A percentile compares a stretch with the other conserved stretches of the same genome.
These are phyloP conservation scores for Penicillium sp. DNA, from an alignment of 2,329 filamentous ascomycete genomes.

Conservation along the genomic window DNA sequence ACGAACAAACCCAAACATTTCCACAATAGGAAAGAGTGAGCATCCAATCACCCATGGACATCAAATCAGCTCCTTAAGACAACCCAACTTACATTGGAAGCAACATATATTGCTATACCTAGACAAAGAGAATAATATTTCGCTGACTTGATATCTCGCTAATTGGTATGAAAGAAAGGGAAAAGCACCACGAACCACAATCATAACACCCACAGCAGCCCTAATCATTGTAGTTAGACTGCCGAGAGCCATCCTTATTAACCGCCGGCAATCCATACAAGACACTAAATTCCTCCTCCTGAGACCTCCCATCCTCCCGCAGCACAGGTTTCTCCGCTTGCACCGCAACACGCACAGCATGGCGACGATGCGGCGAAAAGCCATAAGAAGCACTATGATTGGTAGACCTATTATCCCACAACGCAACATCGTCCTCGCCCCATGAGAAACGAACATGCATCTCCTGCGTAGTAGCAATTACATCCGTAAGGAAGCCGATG, in stretches of 20 bases:
- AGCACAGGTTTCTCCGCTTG: slow-evolving; percentile 49
- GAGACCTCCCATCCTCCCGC: slow-evolving; percentile 46
- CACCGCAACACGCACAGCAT: slow-evolving; percentile 51
- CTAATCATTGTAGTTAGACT: slow-evolving; percentile 57
- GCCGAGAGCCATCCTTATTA: slow-evolving; percentile 55
- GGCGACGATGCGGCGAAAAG: slow-evolving; percentile 55
- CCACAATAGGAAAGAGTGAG: not conserved
- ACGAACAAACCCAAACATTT: not conserved
- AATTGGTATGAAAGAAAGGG: slow-evolving; percentile 5
- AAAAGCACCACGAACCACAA: not conserved
- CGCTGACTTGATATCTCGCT: slow-evolving; percentile 5
- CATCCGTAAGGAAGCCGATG: slow-evolving; percentile 51
- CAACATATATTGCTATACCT: not conserved
- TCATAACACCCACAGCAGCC: too few relatives aligned
- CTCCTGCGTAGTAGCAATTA: slow-evolving; percentile 60
- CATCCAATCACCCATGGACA: too few relatives aligned
- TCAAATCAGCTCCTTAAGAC: too few relatives aligned
- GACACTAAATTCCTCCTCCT: slow-evolving; percentile 52
- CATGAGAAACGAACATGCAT: slow-evolving; percentile 65
- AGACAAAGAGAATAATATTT: not conserved
- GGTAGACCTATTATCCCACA: slow-evolving; percentile 63
- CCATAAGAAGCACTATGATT: slow-evolving; percentile 56
- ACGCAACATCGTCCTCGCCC: slow-evolving; percentile 61
- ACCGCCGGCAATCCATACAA: slow-evolving; percentile 49
- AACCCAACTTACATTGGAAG: too few relatives aligned